A percentile compares a stretch with the other conserved stretches of the same genome.
Conservation (phyloP, 371 early-diverging fungal genomes). For the Smittium culicis region DNA sequence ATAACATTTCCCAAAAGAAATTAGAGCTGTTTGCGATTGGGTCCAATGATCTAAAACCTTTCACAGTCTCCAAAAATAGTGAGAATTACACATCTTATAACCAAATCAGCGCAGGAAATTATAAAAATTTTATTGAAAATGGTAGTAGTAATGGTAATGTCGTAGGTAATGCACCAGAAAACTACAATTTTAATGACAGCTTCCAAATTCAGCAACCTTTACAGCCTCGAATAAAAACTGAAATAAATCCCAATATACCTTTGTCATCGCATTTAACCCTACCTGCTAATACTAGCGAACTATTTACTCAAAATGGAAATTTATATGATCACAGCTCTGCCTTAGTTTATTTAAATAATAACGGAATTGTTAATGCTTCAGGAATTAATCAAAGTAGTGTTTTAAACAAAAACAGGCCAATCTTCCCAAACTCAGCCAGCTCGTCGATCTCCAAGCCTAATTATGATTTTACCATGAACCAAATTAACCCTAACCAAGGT, state of each 20-base stretch:
- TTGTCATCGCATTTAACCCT: not conserved
- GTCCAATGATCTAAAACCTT: not conserved
- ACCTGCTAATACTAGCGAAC: not conserved
- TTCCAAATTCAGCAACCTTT: not conserved
- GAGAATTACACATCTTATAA: no score
- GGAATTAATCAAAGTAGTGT: no score
- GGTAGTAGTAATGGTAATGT: not conserved
- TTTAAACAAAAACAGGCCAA: no score
- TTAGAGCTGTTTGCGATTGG: not conserved
- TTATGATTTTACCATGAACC: no score
- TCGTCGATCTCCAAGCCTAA: no score
- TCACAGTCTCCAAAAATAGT: no score
- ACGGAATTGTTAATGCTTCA: no score
- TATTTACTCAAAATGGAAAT: not conserved
- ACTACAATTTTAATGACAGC: not conserved
- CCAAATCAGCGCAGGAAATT: no score
- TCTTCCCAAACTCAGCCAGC: no score
- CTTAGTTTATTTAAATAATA: not conserved
- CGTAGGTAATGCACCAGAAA: not conserved
- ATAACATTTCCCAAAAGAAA: not conserved
- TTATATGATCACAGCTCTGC: not conserved
- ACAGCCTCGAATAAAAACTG: no score
- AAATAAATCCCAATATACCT: not conserved
- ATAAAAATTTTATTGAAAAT: not conserved
- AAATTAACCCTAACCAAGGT: no score